Base-by-base conservation (phyloP, 1,284 basidiomycete genomes). In the Tilletia caries region DNA sequence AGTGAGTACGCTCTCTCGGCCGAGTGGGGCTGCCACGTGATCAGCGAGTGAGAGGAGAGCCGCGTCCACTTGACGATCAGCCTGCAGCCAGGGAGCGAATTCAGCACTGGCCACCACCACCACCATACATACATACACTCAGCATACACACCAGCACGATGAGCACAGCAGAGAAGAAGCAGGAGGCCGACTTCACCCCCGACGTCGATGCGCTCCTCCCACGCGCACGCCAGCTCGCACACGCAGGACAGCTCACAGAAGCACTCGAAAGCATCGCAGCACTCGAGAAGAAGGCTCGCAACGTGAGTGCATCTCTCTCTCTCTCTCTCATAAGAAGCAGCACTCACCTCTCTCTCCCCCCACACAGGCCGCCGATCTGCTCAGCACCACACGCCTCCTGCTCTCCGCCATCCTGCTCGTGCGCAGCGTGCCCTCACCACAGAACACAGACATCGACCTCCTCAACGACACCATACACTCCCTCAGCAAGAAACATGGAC, bases 251-350 rank as follows among this genome's bases (percentile, higher is more conserved):
- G 84, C 86, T 95, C 54, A 88, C 91, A 79, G 90, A 92, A 52
- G 93, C 91, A 15, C 85, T 98, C 23, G 96, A 99, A 84, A 93
- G 92, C 85, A 88, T 98, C 68, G 88, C 93, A 69, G 86, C 86
- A 2, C 86, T 98, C 1, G 96, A 98, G 86, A 99, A 99, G 85
- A 94, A 96, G 84, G 91, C 95, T 3, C 89, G 96, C 84, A 98
- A 98, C 86, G 95, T 93, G 73, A 67, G 89, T 83, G 1, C 15
- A 27, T 25, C 34, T 12, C 46, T 32, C 50, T 52, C 12, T 50
- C n/a, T 3, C n/a, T 23, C 23, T 29, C 15, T 29, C 25, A 29
- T 54, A 29, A 6, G 52, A 3, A 25, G 4, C 25, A 29, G 29
- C 34, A 10, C 12, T 43, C 41, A 37, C 10, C 23, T 37, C 29